These are phyloP conservation scores for Trametes cubensis DNA, from an alignment of 768 basidiomycete genomes.

Conservation along the genomic window DNA sequence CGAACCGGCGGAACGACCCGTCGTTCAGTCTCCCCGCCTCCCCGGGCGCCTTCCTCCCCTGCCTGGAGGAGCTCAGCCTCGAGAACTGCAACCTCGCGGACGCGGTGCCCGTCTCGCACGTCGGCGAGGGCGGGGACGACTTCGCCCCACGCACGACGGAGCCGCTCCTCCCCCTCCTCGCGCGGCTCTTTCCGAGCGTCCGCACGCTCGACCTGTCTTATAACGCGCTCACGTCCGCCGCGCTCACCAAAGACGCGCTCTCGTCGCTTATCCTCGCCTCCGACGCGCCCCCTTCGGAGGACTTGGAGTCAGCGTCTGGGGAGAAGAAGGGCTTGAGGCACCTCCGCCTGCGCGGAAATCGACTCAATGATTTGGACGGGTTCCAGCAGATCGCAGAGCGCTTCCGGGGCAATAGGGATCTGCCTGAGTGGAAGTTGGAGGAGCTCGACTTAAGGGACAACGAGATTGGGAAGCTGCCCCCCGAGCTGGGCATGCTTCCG, in stretches of 20 bases:
- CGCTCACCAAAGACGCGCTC: constrained; percentile 52
- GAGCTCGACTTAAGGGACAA: constrained; percentile 85
- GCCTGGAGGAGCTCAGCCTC: constrained; percentile 71
- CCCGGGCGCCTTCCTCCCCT: constrained; percentile 53
- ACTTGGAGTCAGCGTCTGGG: not conserved
- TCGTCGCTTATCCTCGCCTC: constrained; percentile 54
- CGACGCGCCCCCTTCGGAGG: constrained; percentile 15
- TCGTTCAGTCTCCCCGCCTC: constrained; percentile 57
- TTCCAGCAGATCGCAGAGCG: constrained; percentile 61
- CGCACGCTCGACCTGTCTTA: constrained; percentile 75
- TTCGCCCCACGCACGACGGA: constrained; percentile 51
- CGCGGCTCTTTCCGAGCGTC: constrained; percentile 70
- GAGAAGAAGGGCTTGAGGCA: constrained; percentile 60
- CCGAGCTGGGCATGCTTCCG: constrained; percentile 73
- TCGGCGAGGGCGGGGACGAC: constrained; percentile 29
- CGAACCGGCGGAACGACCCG: constrained; percentile 67
- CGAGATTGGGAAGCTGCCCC: constrained; percentile 67
- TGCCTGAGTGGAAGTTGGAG: constrained; percentile 74
- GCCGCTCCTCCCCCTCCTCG: constrained; percentile 58
- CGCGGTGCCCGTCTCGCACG: constrained; percentile 50
- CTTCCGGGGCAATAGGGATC: constrained; percentile 66
- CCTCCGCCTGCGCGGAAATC: constrained; percentile 71
- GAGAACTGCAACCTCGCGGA: constrained; percentile 75
- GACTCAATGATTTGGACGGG: constrained; percentile 60
- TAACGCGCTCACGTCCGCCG: constrained; percentile 61